Evolutionary conservation across 2,329 filamentous ascomycete genomes (phyloP), one percentile per base, ranked within the genome.

Genomic region (Trichophyton verrucosum): DNA sequence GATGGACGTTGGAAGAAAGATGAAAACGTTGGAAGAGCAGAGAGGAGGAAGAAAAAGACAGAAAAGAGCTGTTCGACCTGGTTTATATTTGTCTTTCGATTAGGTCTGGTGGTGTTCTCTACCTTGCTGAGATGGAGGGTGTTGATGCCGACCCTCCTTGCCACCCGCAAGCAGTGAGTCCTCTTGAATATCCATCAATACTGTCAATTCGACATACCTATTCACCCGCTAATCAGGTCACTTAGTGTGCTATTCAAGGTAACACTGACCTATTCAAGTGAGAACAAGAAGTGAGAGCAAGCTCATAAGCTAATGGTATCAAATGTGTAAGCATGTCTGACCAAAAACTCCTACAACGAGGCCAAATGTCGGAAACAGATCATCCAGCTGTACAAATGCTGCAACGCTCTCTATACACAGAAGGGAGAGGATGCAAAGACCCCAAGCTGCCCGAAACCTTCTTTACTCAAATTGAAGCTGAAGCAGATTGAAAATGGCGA

Each of bases 331-430:
- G 90, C 86, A 67, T 99, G 94, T 70, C 79, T 99, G 64, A 84
- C 83, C 55, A 92, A 86, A 74, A 91, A 91, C 73, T 85, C 84
- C 60, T 97, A 88, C 77, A 83, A 95, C 63, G 91, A 97, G 75
- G 84, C 84, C 49, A 95, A 86, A 70, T 99, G 94, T 74, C 83
- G 87, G 70, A 73, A 77, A 17, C 79, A 90, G 69, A 82, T 99
- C 61, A 86, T 92, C 71, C 89, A 90, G 2, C 78, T 99, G 24
- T 99, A 97, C 74, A 87, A 94, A 67, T 99, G 94, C 75, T 99
- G 94, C 74, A 86, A 91, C 69, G 82, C 83, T 11, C 96, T 97
- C 72, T 97, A 99, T 75, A 77, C 86, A 67, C 81, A 82, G 61
- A 82, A 88, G 62, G 91, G 94, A 15, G 86, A 95, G 61, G 76